phyloP scores from a whole-genome alignment of 192 early-diverging fungal species.

The Rhizophagus clarus region DNA sequence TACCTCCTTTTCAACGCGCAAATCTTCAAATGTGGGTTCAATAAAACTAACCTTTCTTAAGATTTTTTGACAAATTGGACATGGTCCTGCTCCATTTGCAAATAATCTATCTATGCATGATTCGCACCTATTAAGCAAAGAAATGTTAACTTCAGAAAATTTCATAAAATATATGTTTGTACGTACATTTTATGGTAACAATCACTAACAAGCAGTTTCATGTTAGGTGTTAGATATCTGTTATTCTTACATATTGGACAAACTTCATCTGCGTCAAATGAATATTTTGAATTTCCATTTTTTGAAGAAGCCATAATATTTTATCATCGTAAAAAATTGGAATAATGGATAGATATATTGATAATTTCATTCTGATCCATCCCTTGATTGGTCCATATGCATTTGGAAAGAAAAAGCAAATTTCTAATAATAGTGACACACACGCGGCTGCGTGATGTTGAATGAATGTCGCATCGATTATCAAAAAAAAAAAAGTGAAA shows the following conservation, averaged over 20 bases:
- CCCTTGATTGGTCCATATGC: too few relatives aligned
- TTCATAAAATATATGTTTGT: background rate
- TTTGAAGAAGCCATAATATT: constrained; percentile 31
- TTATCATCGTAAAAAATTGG: too few relatives aligned
- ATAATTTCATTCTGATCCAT: too few relatives aligned
- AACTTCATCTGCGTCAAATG: constrained; percentile 34
- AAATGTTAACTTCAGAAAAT: background rate
- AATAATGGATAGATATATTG: too few relatives aligned
- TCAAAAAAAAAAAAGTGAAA: too few relatives aligned
- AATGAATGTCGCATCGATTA: too few relatives aligned
- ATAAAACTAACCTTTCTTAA: constrained; percentile 85
- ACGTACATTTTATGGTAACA: constrained; percentile 96
- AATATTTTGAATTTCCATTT: constrained; percentile 28
- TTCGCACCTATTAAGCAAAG: constrained; percentile 70
- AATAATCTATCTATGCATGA: constrained; percentile 87
- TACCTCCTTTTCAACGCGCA: constrained; percentile 94
- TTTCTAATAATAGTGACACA: too few relatives aligned
- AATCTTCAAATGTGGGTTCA: constrained; percentile 90
- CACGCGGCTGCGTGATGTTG: too few relatives aligned
- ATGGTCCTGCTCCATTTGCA: constrained; percentile 83
- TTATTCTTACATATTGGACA: constrained; percentile 86
- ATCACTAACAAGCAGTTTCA: constrained; percentile 88
- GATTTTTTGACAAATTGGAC: constrained; percentile 74
- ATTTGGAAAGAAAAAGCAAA: too few relatives aligned
- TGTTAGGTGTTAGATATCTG: constrained; percentile 81